Percentiles rank a stretch among this genome's conserved stretches.
Conservation (phyloP, 2,329 filamentous ascomycete species). For the Penicillium sp. region DNA sequence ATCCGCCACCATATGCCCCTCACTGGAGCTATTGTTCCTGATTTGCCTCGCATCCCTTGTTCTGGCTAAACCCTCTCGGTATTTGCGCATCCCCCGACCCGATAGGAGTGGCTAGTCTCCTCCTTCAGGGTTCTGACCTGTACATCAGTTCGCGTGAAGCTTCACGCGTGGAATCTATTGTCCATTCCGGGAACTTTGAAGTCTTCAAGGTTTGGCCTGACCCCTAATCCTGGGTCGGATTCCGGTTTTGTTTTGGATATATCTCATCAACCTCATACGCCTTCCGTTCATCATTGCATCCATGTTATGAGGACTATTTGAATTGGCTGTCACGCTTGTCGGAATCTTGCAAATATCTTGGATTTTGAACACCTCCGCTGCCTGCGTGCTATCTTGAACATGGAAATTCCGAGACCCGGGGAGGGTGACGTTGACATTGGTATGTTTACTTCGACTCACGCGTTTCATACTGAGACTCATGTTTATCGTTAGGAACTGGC, state of each 20-base stretch:
- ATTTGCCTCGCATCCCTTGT: slow-evolving; percentile 20
- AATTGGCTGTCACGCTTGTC: slow-evolving; percentile 3
- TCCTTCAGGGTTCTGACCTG: slow-evolving; percentile 17
- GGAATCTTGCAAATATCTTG: not conserved
- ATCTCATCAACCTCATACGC: not conserved
- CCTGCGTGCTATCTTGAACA: slow-evolving; percentile 9
- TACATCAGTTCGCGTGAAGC: slow-evolving; percentile 7
- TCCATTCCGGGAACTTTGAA: not conserved
- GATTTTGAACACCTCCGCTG: not conserved
- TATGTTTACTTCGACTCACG: slow-evolving; percentile 3
- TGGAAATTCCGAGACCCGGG: slow-evolving; percentile 21
- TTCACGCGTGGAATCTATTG: slow-evolving; percentile 3
- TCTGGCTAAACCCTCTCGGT: not conserved
- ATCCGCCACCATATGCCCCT: not conserved
- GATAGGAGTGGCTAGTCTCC: not conserved
- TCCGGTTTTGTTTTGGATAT: not conserved
- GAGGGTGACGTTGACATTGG: slow-evolving; percentile 27
- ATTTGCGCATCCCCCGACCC: not conserved
- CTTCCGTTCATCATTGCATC: not conserved
- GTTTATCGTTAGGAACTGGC: slow-evolving; percentile 10
- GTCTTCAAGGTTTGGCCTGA: not conserved
- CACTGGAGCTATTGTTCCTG: not conserved
- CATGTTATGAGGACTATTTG: slow-evolving; percentile 10
- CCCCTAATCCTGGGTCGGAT: not conserved
- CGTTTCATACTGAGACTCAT: not conserved